Base-by-base conservation (phyloP, 495 filamentous ascomycete genomes). In the Penicillium longicatenatum region DNA sequence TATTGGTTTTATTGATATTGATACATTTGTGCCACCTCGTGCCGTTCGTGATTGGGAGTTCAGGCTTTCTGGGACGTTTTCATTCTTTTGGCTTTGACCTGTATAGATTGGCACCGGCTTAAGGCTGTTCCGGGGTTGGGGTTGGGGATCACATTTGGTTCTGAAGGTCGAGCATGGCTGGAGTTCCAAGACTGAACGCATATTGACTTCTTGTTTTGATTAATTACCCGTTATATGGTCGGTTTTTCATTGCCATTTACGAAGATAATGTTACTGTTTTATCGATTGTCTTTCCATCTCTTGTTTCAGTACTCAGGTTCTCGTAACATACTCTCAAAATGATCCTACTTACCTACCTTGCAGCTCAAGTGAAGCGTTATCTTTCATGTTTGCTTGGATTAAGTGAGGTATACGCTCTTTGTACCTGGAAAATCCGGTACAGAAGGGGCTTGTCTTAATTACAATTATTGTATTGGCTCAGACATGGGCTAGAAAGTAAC, bases 131-230 rank as follows among this genome's bases (percentile, higher is more conserved):
- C 50, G 52, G 45, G 12, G 47, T 61, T 35, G 54, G 52, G 50
- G 60, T 66, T 42, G 58, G 17, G 52, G 51, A 47, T 45, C 52
- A 30, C 41, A 48, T 30, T 26, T 63, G 65, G 54, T 69, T 63
- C 55, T 61, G 50, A 59, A 62, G 63, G 58, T 65, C 49, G 61
- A 68, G 74, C 69, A 74, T 75, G 66, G 68, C 55, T 72, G 72
- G 74, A 77, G 74, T 77, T 75, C 61, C 52, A 64, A 69, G 64
- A 67, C 57, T 62, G 63, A 66, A 56, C 67, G 72, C 69, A 72
- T 71, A 60, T 55, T 51, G 54, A 39, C 37, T 66, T 61, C 46
- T 51, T 16, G 21, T 47, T 56, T 61, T 24, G 45, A 58, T 62
- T 57, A 48, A 50, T 56, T 61, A 44, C 54, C 26, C 12, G 46